phyloP scores from a whole-genome alignment of 2,329 filamentous ascomycete genomes.

The Claviceps digitariae region DNA sequence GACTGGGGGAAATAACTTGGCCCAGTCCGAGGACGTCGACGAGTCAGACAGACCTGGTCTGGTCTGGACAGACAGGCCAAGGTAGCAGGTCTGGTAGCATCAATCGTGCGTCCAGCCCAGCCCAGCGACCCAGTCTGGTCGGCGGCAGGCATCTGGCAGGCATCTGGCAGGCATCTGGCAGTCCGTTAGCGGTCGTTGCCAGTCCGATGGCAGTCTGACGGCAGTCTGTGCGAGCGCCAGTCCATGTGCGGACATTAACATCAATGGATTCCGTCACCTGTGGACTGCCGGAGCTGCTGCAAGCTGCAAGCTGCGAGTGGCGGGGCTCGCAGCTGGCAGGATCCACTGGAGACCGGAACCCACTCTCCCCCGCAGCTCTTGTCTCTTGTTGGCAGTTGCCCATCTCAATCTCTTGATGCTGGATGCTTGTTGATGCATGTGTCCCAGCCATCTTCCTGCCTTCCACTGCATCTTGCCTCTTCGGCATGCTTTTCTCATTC shows the following conservation, averaged over 20 bases:
- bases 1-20: not conserved
- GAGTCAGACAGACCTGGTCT: no score
- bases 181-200: not conserved
- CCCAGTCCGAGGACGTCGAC: no score
- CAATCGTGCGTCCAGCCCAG: no score
- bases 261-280: not conserved
- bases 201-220: not conserved
- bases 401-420: no score
- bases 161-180: not conserved
- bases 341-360: not conserved
- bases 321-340: not conserved
- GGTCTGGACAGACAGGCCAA: no score
- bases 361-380: not conserved
- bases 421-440: no score
- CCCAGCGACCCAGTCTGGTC: not conserved
- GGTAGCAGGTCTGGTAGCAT: no score
- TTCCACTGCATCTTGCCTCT: no score
- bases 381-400: no score
- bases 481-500: no score
- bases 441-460: no score
- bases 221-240: not conserved
- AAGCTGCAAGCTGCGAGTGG: not conserved
- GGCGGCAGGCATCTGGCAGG: not conserved
- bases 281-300: not conserved
- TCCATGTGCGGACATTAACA: no score